Conservation (phyloP, 1,284 basidiomycete genomes). For the Fomes fomentarius region DNA sequence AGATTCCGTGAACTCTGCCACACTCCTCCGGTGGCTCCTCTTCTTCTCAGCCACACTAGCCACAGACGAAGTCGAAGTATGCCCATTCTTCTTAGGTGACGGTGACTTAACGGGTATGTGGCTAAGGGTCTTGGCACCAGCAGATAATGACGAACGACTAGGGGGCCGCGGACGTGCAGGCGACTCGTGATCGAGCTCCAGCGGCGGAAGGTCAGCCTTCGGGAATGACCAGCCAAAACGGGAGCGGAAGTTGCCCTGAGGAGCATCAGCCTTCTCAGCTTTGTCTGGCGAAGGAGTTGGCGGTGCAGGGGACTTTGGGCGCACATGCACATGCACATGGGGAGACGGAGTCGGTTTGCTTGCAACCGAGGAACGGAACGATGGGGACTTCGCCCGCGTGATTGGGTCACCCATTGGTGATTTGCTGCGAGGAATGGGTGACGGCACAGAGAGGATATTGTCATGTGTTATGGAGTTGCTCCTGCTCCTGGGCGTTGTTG, state of each 20-base stretch:
- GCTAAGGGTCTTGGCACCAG: constrained; percentile 27
- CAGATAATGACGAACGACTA: constrained; percentile 26
- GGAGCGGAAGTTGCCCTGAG: constrained; percentile 30
- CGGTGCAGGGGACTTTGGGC: constrained; percentile 14
- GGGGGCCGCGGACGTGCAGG: constrained; percentile 32
- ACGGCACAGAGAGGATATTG: neutral
- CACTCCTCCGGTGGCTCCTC: constrained; percentile 33
- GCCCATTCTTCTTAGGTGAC: constrained; percentile 32
- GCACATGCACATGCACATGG: no score
- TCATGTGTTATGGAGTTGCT: constrained; percentile 11
- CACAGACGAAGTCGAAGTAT: constrained; percentile 3
- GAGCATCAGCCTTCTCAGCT: constrained; percentile 7
- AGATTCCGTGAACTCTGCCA: constrained; percentile 35
- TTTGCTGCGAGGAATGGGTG: constrained; percentile 9
- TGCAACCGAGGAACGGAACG: constrained; percentile 12
- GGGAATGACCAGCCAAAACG: constrained; percentile 47
- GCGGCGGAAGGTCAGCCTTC: constrained; percentile 38
- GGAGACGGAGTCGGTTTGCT: constrained; percentile 16
- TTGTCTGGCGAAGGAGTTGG: constrained; percentile 4
- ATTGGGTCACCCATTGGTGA: constrained; percentile 12
- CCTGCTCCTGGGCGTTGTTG: constrained; percentile 10
- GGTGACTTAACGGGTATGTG: constrained; percentile 51
- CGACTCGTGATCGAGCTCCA: constrained; percentile 41
- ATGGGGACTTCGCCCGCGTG: constrained; percentile 27
- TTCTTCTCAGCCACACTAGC: constrained; percentile 14